Percentiles rank a stretch among this genome's conserved stretches.
phyloP scores from a whole-genome alignment of 495 filamentous ascomycete genomes.

The Aspergillus wentii region DNA sequence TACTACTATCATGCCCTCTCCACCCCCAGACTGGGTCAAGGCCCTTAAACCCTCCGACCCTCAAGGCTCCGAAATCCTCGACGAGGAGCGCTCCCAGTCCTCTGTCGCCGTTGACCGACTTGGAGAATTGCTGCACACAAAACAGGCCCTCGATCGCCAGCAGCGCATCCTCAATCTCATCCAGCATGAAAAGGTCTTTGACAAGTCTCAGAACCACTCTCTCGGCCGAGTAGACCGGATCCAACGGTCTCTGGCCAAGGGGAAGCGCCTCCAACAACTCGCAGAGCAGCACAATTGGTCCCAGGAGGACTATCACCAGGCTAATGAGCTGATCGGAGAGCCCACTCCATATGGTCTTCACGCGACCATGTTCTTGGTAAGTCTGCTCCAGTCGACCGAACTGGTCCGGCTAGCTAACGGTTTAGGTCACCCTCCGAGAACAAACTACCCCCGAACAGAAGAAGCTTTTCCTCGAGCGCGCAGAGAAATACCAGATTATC shows the following conservation, averaged over 20 bases:
- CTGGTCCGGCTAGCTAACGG: conserved; percentile 6
- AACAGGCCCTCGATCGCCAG: conserved; percentile 49
- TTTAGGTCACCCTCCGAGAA: conserved; percentile 58
- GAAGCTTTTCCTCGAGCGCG: conserved; percentile 59
- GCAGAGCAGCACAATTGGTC: conserved; percentile 57
- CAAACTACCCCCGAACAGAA: conserved; percentile 68
- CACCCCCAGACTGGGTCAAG: conserved; percentile 59
- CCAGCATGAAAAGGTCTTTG: conserved; percentile 57
- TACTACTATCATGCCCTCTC: conserved; percentile 25
- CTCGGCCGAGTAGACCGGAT: conserved; percentile 60
- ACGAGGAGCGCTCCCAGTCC: conserved; percentile 55
- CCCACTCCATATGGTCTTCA: conserved; percentile 65
- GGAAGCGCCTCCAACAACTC: conserved; percentile 62
- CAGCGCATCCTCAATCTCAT: conserved; percentile 50
- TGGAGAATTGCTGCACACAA: conserved; percentile 57
- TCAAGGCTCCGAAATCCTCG: conserved; percentile 56
- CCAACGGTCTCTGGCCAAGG: conserved; percentile 55
- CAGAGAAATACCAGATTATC: conserved; percentile 59
- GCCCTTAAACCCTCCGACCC: conserved; percentile 56
- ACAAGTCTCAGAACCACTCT: conserved; percentile 66
- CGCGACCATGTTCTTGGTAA: conserved; percentile 60
- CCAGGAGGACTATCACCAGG: conserved; percentile 53
- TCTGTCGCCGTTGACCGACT: conserved; percentile 54
- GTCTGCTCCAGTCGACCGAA: conserved; percentile 2
- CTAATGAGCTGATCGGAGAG: conserved; percentile 60